These are phyloP conservation scores for Mimosa pudica DNA, from an alignment of 306 rosid species.

Conservation along the genomic window DNA sequence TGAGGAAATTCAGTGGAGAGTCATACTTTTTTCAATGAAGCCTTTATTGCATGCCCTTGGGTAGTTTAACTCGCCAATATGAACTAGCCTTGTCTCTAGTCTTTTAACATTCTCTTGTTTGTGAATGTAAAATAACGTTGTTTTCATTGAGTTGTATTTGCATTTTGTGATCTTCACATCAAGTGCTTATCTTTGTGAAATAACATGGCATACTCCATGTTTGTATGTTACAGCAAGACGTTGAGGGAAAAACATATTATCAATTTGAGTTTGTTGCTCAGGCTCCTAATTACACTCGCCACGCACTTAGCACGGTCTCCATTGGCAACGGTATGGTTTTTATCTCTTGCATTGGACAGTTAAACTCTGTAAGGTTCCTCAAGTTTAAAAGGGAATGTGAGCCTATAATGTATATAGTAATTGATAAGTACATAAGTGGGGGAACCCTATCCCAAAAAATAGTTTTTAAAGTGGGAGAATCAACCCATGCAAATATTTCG, in stretches of 20 bases:
- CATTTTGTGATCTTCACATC: constrained; percentile 1
- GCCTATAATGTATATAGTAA: background rate
- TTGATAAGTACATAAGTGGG: no score
- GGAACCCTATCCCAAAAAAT: no score
- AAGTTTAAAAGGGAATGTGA: background rate
- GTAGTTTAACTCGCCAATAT: background rate
- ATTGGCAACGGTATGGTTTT: constrained; percentile 76
- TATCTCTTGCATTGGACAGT: background rate
- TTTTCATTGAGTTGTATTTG: background rate
- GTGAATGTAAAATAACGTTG: background rate
- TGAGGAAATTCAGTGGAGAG: background rate
- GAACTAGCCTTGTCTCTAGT: background rate
- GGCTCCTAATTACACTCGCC: constrained; percentile 96
- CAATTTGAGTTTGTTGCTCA: constrained; percentile 81
- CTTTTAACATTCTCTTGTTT: background rate
- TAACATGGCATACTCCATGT: constrained; percentile 24
- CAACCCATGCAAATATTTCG: no score
- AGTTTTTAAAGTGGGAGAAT: no score
- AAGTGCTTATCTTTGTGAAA: background rate
- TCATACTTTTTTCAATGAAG: background rate
- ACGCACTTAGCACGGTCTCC: constrained; percentile 82
- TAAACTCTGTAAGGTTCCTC: background rate
- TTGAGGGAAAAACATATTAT: constrained; percentile 81
- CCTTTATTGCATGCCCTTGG: background rate
- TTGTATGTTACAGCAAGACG: constrained; percentile 61